Base-by-base conservation (phyloP, 2,329 filamentous ascomycete genomes). In the Penicillium sp. region DNA sequence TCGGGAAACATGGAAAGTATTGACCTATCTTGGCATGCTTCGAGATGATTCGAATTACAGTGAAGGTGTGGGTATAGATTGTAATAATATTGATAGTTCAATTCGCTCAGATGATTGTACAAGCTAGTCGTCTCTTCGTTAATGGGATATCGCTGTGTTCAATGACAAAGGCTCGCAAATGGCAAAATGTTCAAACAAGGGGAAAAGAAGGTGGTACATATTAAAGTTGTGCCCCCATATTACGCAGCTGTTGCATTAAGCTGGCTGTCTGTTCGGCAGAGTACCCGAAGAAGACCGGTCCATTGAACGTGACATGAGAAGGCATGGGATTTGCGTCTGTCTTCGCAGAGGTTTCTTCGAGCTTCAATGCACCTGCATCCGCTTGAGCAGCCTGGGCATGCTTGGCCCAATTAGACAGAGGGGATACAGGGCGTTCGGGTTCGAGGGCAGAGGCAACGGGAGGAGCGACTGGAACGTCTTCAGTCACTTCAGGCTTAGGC, bases 281-380 rank as follows among this genome's bases (percentile, higher is more conserved):
- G 68, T 96, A 97, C 0, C 93, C 93, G 66, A 98, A 91, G 69
- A 97, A 97, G 0, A 97, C 92, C 0, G 93, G 93, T 0, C 93
- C 93, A 9, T 90, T 96, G 70, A 97, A 96, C 0, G 96, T 81
- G 84, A 97, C 89, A 65, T 89, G 88, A 10, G 90, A 84, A 10
- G 68, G 47, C 65, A 70, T 39, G 3, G 63, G 50, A 19, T 58
- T 49, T 49, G 39, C 26, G 59, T 52, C 59, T 29, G 49, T 44
- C 52, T 54, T 49, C 9, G 50, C 19, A 22, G 55, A 54, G 37
- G 21, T 46, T 16, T 56, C 59, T 19, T 44, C 62, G 47, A 16
- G 54, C 54, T 56, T 56, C 21, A 27, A 54, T 29, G 27, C 44
- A 19, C 48, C 47, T 9, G 57, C 42, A 27, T 62, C 56, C 8